Evolutionary conservation across 2,329 filamentous ascomycete species (phyloP).

Genomic region (Trichoderma hamatum): DNA sequence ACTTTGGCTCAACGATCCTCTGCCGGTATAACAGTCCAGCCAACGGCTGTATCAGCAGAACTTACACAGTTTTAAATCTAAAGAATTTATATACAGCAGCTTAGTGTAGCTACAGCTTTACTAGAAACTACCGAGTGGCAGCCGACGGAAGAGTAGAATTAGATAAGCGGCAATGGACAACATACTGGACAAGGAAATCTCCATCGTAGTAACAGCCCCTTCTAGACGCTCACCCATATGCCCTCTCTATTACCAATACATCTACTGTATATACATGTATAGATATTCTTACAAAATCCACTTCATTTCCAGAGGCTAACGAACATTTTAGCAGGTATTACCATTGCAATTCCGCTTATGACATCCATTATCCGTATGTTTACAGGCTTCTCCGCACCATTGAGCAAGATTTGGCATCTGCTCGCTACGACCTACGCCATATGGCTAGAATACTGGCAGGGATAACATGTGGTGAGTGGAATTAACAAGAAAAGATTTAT

Average conservation of each 20-base stretch:
- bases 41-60: too few species aligned
- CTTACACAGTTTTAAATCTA: background rate
- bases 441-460: background rate
- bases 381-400: slow-evolving; percentile 2
- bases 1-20: too few species aligned
- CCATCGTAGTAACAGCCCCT: background rate
- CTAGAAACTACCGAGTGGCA: background rate
- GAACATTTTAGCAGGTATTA: background rate
- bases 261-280: background rate
- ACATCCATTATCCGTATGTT: background rate
- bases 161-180: background rate
- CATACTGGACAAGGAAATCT: background rate
- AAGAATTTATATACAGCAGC: background rate
- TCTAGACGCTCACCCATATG: background rate
- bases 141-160: background rate
- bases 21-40: too few species aligned
- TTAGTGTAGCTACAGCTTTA: background rate
- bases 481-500: too few species aligned
- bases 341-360: background rate
- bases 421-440: background rate
- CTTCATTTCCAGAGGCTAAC: background rate
- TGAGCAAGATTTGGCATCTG: background rate
- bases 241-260: background rate
- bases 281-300: background rate
- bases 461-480: background rate